Base-by-base conservation (phyloP, 106 monocot species). In the Platanthera zijinensis region DNA sequence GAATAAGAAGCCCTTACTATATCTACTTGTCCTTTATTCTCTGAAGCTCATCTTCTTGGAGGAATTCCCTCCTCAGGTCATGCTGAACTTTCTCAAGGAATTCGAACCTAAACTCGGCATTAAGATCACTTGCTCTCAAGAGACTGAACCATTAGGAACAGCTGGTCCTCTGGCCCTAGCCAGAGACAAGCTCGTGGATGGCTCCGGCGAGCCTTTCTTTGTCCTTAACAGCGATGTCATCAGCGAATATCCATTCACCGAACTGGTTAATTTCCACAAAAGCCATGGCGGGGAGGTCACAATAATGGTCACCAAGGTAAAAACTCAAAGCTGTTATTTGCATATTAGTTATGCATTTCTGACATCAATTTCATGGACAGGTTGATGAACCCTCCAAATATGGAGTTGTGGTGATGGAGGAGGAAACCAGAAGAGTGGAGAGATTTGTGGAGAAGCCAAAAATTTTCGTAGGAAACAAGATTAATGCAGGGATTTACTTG, bases 331-430 rank as follows among this genome's bases (percentile, higher is more conserved):
- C 64, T 8, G 10, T 7, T 57, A 64, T 9, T 25, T 25, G 10
- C 25, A 17, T 25, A 25, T 64, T 30, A 0, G 22, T 64, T 21
- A 1, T 6, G 25, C 21, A 25, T 8, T 53, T 2, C 11, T 28
- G 5, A 30, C 4, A 6, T 39, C 1, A 39, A 19, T 22, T 64
- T 10, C 25, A 28, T 53, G 52, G 52, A 5, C 48, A 93, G 93
- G 93, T 94, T 0, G 84, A 89, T 32, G 94, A 95, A 73, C 94
- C 94, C 21, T 95, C 94, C 5, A 95, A 95, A 76, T 95, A 95
- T 5, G 94, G 94, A 32, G 94, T 95, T 14, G 94, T 95, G 70
- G 89, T 95, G 3, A 87, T 84, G 85, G 91, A 95, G 3, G 90
- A 94, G 66, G 85, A 72, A 67, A 89, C 85, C n/a, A 89, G 91